Evolutionary conservation across 2,329 filamentous ascomycete species (phyloP), one percentile per base, ranked within the genome.

Genomic region (Apiospora rasikravindrae): DNA sequence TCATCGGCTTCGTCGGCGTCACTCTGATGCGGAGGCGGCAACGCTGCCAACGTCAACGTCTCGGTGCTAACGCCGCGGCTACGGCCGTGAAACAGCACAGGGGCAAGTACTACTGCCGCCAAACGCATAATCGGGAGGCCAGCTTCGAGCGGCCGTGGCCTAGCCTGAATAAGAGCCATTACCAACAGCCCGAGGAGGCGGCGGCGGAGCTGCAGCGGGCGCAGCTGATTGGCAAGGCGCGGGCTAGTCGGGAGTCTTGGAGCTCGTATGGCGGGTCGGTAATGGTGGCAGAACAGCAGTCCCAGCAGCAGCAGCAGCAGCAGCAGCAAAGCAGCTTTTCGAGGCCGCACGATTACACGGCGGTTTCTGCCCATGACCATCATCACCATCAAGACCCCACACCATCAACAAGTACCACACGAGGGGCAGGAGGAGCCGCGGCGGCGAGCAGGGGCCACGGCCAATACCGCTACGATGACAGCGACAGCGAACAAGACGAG

Each of bases 161-260:
- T 22, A 75, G 72, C 22, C 71, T 73, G 51, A 77, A 73, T 42
- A 70, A 73, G 47, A 78, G 75, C 70, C 40, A 64, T 1, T 40
- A 22, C 19, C 44, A 14, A 22, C 57, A 37, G 19, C 19, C 33
- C 26, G 75, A 74, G n/a, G 71, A 61, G 11, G 72, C 71, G 4
- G 74, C 73, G 10, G 78, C 78, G 37, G 79, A 81, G 42, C 72
- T 76, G 29, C 78, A 81, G 73, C 74, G 80, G 49, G 73, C 75
- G 26, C 72, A 73, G 44, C 79, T 81, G 75, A 81, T 81, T 66
- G 75, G 76, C 37, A 81, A 81, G 71, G 80, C 80, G 2, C 71
- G 80, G 4, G 78, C 79, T 1, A 78, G 77, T 44, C 78, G 80
- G 11, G 49, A 71, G 13, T 79, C 77, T 3, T 69, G 67, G 67